Conservation (phyloP, 768 basidiomycete species). For the Macrolepiota dolichaula region DNA sequence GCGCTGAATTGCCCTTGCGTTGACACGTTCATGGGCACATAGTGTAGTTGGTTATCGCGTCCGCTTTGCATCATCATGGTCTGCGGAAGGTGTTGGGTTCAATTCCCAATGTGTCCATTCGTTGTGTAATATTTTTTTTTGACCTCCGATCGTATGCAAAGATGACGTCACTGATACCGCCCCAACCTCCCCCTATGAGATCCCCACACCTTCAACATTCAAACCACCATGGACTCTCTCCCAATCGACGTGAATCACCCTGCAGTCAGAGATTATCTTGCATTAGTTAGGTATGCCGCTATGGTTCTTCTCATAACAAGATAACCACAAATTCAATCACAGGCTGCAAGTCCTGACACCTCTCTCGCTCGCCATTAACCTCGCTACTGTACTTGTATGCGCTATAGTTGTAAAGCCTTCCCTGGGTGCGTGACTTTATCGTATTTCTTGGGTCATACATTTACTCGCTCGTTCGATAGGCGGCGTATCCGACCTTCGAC, state of each 20-base stretch:
- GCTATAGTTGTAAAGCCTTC: slow-evolving; percentile 63
- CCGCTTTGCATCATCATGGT: slow-evolving; percentile 22
- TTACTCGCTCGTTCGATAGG: slow-evolving; percentile 28
- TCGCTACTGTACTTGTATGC: slow-evolving; percentile 71
- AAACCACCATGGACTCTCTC: slow-evolving; percentile 46
- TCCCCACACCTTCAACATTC: not conserved
- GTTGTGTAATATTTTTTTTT: not conserved
- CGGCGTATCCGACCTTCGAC: slow-evolving; percentile 48
- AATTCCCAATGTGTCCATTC: slow-evolving; percentile 26
- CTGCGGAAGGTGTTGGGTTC: slow-evolving; percentile 22
- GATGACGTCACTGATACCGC: not conserved
- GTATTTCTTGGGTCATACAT: not conserved
- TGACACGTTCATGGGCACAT: slow-evolving; percentile 18
- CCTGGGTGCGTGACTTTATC: slow-evolving; percentile 32
- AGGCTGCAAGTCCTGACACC: slow-evolving; percentile 84
- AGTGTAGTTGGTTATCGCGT: slow-evolving; percentile 32
- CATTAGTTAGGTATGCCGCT: slow-evolving; percentile 44
- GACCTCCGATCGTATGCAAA: not conserved
- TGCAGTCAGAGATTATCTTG: slow-evolving; percentile 60
- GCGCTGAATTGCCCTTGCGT: too few relatives aligned
- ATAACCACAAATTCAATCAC: too few relatives aligned
- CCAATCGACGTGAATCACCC: slow-evolving; percentile 61
- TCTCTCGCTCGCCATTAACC: slow-evolving; percentile 76
- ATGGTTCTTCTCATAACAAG: too few relatives aligned
- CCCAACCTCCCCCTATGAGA: not conserved